A percentile compares a stretch with the other conserved stretches of the same genome.
phyloP scores from a whole-genome alignment of 768 basidiomycete genomes.

The Leucocoprinus leucothites region DNA sequence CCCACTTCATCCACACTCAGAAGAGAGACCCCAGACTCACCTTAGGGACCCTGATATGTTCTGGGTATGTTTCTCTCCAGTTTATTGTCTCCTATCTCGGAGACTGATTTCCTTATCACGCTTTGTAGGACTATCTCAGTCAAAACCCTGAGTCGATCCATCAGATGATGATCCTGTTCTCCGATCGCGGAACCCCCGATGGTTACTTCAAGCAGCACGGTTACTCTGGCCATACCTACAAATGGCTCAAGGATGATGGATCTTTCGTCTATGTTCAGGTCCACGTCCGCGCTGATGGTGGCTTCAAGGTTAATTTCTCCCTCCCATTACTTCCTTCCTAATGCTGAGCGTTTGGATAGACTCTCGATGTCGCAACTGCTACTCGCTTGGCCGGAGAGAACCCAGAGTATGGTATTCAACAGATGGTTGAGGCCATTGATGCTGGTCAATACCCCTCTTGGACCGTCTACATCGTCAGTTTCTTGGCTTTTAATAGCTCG shows the following conservation, averaged over 20 bases:
- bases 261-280: slow-evolving; percentile 86
- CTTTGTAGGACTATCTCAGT: slow-evolving; percentile 73
- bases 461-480: slow-evolving; percentile 79
- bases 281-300: slow-evolving; percentile 74
- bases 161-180: slow-evolving; percentile 87
- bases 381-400: slow-evolving; percentile 65
- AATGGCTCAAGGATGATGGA: slow-evolving; percentile 83
- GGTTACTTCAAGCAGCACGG: slow-evolving; percentile 88
- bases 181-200: slow-evolving; percentile 93
- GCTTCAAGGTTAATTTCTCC: slow-evolving; percentile 61
- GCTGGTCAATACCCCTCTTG: slow-evolving; percentile 77
- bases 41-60: slow-evolving; percentile 85
- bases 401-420: slow-evolving; percentile 82
- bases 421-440: slow-evolving; percentile 82
- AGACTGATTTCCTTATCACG: neutral
- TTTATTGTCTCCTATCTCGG: neutral
- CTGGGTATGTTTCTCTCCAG: slow-evolving; percentile 45
- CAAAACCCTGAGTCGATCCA: slow-evolving; percentile 89
- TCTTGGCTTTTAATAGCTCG: too few relatives aligned
- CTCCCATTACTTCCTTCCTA: slow-evolving; percentile 1
- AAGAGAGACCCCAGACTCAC: slow-evolving; percentile 92
- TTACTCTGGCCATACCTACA: slow-evolving; percentile 91
- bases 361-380: slow-evolving; percentile 67
- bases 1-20: slow-evolving; percentile 93
- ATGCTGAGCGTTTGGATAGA: slow-evolving; percentile 37